These are phyloP conservation scores for Silene latifolia DNA, from an alignment of 148 eudicot species.

Conservation along the genomic window DNA sequence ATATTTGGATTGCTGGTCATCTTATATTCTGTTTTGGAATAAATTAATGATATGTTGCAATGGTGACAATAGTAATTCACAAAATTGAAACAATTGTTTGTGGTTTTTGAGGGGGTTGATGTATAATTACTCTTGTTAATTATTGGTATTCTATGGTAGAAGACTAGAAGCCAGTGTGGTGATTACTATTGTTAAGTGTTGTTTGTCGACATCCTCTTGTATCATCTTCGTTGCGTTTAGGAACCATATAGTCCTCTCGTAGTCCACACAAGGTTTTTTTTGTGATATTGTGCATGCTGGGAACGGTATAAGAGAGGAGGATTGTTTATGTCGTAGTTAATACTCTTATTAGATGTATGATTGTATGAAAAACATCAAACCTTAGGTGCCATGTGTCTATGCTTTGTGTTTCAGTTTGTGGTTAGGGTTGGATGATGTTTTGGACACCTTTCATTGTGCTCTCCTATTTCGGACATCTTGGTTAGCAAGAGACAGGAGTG, in stretches of 20 bases:
- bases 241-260: too few species aligned
- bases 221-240: background rate
- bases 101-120: background rate
- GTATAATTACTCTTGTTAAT: too few species aligned
- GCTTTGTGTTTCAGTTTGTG: background rate
- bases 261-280: background rate
- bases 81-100: background rate
- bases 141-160: background rate
- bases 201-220: background rate
- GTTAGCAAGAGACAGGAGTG: too few species aligned
- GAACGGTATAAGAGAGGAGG: background rate
- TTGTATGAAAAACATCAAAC: background rate
- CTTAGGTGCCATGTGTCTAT: background rate
- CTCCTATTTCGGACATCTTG: too few species aligned
- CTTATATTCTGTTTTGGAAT: background rate
- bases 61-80: background rate
- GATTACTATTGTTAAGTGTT: background rate
- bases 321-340: conserved; percentile 1
- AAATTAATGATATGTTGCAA: background rate
- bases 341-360: background rate
- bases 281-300: background rate
- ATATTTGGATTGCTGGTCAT: background rate
- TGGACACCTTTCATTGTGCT: too few species aligned
- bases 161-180: background rate
- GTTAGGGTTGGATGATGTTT: too few species aligned